phyloP scores from a whole-genome alignment of 495 filamentous ascomycete genomes.

The Recurvomyces mirabilis region DNA sequence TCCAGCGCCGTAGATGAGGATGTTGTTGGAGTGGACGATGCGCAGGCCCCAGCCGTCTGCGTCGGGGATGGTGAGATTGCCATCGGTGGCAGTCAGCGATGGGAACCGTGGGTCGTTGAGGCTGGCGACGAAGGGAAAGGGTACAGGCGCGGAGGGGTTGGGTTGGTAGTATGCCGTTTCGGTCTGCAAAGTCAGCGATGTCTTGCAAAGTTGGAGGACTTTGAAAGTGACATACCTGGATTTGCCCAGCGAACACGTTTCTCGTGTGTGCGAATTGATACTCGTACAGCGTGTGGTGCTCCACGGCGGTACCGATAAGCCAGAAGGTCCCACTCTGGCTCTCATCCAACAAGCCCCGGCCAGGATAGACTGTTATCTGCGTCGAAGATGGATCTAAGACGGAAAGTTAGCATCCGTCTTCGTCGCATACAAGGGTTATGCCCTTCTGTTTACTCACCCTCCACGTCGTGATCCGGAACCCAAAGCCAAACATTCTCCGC shows the following conservation, averaged over 20 bases:
- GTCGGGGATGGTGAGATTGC: constrained; percentile 36
- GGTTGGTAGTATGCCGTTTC: constrained; percentile 48
- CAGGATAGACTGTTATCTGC: constrained; percentile 59
- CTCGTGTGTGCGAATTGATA: constrained; percentile 28
- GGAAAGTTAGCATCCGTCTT: no score
- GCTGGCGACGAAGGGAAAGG: constrained; percentile 39
- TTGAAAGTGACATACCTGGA: not conserved
- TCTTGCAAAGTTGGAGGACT: not conserved
- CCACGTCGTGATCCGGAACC: constrained; percentile 50
- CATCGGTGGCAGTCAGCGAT: constrained; percentile 35
- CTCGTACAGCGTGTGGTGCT: constrained; percentile 28
- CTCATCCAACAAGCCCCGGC: constrained; percentile 55
- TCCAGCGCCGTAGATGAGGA: constrained; percentile 43
- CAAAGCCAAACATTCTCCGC: constrained; percentile 63
- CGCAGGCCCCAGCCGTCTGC: constrained; percentile 54
- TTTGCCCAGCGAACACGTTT: constrained; percentile 27
- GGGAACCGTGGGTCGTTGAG: constrained; percentile 30
- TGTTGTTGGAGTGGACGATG: constrained; percentile 45
- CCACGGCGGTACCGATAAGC: constrained; percentile 36
- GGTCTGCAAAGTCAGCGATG: constrained; percentile 21
- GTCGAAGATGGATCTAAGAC: constrained; percentile 37
- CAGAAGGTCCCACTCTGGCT: constrained; percentile 40
- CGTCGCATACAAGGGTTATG: no score
- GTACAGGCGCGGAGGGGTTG: constrained; percentile 46
- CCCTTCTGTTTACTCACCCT: no score